phyloP scores from a whole-genome alignment of 139 green algal genomes.

The Chlorella vulgaris region DNA sequence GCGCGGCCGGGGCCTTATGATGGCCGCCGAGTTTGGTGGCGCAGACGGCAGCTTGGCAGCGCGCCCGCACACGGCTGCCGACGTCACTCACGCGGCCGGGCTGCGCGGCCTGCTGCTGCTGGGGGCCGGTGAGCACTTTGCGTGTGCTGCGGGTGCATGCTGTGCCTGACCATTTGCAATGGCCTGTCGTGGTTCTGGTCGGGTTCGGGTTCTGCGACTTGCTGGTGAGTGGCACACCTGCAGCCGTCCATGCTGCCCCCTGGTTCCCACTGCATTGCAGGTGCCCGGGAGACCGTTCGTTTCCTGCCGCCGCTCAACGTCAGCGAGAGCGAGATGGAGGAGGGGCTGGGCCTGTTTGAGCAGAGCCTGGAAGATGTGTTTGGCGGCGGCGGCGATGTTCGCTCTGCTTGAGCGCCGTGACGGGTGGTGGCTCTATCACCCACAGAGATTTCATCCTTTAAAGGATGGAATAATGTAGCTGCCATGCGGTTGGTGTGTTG shows the following conservation, averaged over 20 bases:
- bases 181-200: not conserved
- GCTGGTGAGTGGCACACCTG: too few species aligned
- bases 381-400: conserved; percentile 8
- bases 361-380: conserved; percentile 58
- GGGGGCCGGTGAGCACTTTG: conserved; percentile 53
- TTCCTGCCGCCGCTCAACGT: conserved; percentile 84
- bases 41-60: conserved; percentile 27
- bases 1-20: conserved; percentile 81
- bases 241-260: not conserved
- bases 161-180: not conserved
- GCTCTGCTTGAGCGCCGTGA: not conserved
- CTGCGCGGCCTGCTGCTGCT: conserved; percentile 75
- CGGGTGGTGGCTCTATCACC: too few species aligned
- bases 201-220: not conserved
- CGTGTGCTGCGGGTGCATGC: not conserved
- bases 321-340: conserved; percentile 58
- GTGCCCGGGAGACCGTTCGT: conserved; percentile 74
- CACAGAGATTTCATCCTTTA: too few species aligned
- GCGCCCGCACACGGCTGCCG: conserved; percentile 50
- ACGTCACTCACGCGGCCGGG: conserved; percentile 58
- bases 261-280: conserved; percentile 14
- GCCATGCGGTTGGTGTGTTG: too few species aligned
- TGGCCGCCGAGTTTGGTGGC: conserved; percentile 75
- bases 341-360: conserved; percentile 50
- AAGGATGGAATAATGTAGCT: too few species aligned